A percentile compares a stretch with the other conserved stretches of the same genome.
Conservation (phyloP, 164 flowering plant species). For the Chimonanthus praecox region DNA sequence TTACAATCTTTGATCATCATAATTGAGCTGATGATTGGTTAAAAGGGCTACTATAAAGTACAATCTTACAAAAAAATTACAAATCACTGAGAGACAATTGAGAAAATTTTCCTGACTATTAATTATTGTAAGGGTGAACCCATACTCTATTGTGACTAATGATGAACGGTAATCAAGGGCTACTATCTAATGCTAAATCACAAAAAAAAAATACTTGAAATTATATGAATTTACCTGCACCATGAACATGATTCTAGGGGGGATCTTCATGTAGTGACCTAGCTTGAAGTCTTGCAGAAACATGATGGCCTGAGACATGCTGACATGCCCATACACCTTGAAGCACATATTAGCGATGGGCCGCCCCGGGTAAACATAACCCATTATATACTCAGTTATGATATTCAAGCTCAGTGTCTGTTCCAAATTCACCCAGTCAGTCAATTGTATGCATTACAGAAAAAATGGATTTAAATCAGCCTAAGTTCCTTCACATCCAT, state of each 20-base stretch:
- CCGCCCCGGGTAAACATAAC: conserved; percentile 73
- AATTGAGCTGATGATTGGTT: no score
- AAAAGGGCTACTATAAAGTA: no score
- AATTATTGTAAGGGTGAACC: no score
- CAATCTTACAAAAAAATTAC: no score
- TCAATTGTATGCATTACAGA: no score
- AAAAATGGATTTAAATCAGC: no score
- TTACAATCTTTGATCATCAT: no score
- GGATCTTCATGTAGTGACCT: conserved; percentile 97
- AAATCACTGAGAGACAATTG: no score
- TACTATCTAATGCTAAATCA: not conserved
- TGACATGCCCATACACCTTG: conserved; percentile 86
- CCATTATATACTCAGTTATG: conserved; percentile 76
- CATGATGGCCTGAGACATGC: conserved; percentile 74
- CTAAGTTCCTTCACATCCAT: no score
- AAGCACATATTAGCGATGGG: conserved; percentile 94
- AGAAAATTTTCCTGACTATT: no score
- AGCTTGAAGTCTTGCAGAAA: conserved; percentile 89
- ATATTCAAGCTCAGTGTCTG: conserved; percentile 75
- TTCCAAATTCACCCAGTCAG: not conserved
- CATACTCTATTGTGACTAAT: no score
- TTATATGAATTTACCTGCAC: conserved; percentile 49
- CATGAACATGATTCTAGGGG: conserved; percentile 89
- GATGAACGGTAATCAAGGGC: no score
- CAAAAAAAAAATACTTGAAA: not conserved